Evolutionary conservation across 768 basidiomycete species (phyloP), one percentile per base, ranked within the genome.

Genomic region (Hygrophoropsis aurantiaca): DNA sequence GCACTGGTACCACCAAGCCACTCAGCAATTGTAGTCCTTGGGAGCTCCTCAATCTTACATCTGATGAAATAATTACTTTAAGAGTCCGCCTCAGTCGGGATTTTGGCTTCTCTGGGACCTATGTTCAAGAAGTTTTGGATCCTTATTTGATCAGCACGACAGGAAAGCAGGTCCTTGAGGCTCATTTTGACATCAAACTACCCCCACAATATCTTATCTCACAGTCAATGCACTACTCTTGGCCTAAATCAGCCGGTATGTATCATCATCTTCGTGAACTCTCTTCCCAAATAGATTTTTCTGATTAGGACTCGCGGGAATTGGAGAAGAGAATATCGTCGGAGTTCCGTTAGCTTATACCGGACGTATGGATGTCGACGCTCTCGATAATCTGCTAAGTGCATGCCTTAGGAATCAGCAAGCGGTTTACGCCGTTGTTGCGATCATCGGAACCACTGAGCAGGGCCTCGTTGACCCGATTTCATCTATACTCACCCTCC

Each of bases 181-280:
- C 44, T 10, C 41, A 59, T n/a, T 67, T 49, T 37, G 51, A 51
- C 7, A 54, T 68, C 25, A 49, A 53, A 42, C 35, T 55, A 33
- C 36, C 53, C 25, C 58, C 62, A 18, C 52, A 50, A 24, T 67
- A 65, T 37, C 37, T 68, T 7, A 53, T 65, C n/a, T 48, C 64
- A 1, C 58, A 46, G 33, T 68, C 72, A 5, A 65, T 62, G 15
- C 74, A 76, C 53, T 75, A 73, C 43, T 75, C 74, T 1, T 78
- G 76, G 76, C 73, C 74, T 11, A 78, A 78, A 54, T 65, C 64
- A 16, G 68, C 71, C 19, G 70, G 75, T 74, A 49, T 40, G 64
- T 58, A 27, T 19, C 20, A 38, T 18, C n/a, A 32, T 26, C 26
- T 6, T 47, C 11, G 38, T 42, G 25, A 16, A 15, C 32, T 16